Evolutionary conservation across 1,284 basidiomycete species (phyloP), one percentile per base, ranked within the genome.

Genomic region (Papiliotrema fonsecae): DNA sequence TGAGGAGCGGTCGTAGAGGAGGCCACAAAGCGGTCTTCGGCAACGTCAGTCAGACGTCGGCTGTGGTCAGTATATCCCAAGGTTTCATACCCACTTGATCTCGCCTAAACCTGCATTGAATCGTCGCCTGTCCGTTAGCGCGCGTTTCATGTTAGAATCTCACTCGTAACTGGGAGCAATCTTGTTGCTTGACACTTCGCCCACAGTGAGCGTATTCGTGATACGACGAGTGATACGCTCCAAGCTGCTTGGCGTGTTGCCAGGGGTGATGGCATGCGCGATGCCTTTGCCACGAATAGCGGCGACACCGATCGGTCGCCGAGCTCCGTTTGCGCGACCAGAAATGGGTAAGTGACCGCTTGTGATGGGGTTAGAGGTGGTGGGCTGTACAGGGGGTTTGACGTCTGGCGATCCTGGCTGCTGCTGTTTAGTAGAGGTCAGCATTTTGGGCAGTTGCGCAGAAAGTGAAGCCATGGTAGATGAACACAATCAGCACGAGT

Each of bases 101-200:
- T 56, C 45, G 11, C 41, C 40, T 36, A 56, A 36, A 31, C 47
- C 54, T 13, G 50, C 54, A 11, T 13, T 31, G 50, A 56, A 56
- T 5, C 47, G 22, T 30, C 50, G 42, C 32, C 54, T 52, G 31
- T n/a, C 2, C 10, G 27, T 26, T 40, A 45, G 37, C 18, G 16
- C 14, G 9, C 26, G 40, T 5, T 18, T 10, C 18, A 38, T 2
- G 14, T 24, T 39, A 13, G 6, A 4, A 4, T 50, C 54, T 47
- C 41, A 56, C 54, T 56, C 54, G 42, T 56, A 56, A 42, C 54
- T 56, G 18, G 54, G 54, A 19, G 44, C 45, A 35, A 56, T 56
- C 54, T 32, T 47, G 24, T 31, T 16, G 7, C 21, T n/a, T n/a
- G n/a, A n/a, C n/a, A n/a, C 42, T 9, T 36, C 35, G 16, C 44